phyloP scores from a whole-genome alignment of 345 rosid species.

The Erodium maritimum region DNA sequence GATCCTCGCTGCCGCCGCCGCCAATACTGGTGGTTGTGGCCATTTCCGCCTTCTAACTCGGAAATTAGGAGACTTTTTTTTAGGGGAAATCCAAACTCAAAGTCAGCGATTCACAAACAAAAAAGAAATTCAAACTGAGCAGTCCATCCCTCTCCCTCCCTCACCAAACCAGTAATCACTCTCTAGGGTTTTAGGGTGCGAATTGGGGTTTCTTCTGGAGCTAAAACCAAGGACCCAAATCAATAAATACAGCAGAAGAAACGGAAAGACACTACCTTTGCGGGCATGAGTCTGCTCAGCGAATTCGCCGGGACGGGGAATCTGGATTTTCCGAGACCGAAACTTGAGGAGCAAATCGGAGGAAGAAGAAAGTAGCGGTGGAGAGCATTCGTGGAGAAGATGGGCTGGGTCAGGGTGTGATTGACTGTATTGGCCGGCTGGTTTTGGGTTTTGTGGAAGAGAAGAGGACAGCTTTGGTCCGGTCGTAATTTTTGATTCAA shows the following conservation, averaged over 20 bases:
- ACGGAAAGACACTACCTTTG: not conserved
- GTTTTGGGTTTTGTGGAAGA: not conserved
- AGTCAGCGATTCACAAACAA: no score
- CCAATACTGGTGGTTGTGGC: not conserved
- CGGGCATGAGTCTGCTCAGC: no score
- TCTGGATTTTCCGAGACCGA: no score
- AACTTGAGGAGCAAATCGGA: not conserved
- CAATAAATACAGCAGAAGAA: not conserved
- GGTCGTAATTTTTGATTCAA: not conserved
- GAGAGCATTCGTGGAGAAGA: no score
- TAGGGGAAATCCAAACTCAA: not conserved
- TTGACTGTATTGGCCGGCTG: not conserved
- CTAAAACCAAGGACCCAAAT: not conserved
- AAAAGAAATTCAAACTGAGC: no score
- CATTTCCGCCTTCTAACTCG: not conserved
- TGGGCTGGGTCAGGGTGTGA: not conserved
- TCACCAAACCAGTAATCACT: not conserved
- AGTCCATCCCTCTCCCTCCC: no score
- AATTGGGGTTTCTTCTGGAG: no score
- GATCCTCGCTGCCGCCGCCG: not conserved
- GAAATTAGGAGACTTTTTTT: not conserved
- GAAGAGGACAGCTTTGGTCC: not conserved
- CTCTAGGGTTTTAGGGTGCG: not conserved
- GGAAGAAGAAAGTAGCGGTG: no score
- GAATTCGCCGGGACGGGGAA: no score